Evolutionary conservation across 441 rosid genomes (phyloP).

Genomic region (Pelargonium australe): DNA sequence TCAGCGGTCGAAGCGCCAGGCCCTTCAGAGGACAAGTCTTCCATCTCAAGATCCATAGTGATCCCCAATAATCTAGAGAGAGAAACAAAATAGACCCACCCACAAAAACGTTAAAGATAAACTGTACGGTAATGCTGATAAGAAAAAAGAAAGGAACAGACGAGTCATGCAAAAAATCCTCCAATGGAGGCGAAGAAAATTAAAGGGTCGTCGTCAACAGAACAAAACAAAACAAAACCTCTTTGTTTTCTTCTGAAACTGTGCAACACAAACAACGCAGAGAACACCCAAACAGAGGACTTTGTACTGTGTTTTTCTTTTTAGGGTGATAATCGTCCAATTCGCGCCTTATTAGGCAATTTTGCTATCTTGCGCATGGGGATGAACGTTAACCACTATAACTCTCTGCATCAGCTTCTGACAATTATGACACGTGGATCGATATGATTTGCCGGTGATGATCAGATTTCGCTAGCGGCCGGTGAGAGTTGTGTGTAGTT

Average conservation of each 20-base stretch:
- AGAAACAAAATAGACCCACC: constrained; percentile 2
- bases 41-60: background rate
- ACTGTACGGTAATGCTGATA: background rate
- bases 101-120: background rate
- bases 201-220: background rate
- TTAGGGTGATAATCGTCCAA: background rate
- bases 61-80: background rate
- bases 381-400: background rate
- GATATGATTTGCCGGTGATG: too few species aligned
- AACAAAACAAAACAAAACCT: background rate
- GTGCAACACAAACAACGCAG: background rate
- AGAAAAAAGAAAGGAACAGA: background rate
- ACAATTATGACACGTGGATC: too few species aligned
- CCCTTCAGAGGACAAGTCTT: background rate
- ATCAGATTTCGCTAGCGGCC: too few species aligned
- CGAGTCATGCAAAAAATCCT: background rate
- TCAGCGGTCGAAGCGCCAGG: background rate
- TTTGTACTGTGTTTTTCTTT: background rate
- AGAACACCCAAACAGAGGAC: constrained; percentile 2
- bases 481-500: too few species aligned
- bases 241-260: background rate
- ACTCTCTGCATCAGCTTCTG: too few species aligned
- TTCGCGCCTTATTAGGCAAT: background rate
- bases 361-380: background rate
- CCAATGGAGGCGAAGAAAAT: background rate